These are phyloP conservation scores for Arachis hypogaea DNA, from an alignment of 306 rosid species.

Conservation along the genomic window DNA sequence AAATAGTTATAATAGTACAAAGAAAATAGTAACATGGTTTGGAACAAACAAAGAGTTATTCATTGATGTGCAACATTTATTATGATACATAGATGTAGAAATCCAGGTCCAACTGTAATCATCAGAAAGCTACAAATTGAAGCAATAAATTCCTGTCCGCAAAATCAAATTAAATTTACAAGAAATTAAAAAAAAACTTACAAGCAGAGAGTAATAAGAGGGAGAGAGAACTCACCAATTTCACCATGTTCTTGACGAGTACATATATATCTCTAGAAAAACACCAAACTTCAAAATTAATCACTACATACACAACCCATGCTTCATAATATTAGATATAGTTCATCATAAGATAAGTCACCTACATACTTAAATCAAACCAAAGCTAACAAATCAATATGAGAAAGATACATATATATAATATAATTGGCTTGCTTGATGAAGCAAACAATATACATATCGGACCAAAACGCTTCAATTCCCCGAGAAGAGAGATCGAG, in stretches of 20 bases:
- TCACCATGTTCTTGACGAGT: too few relatives aligned
- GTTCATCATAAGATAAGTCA: background rate
- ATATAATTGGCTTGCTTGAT: slow-evolving; percentile 43
- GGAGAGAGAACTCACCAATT: background rate
- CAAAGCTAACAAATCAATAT: slow-evolving; percentile 11
- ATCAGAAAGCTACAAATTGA: slow-evolving; percentile 22
- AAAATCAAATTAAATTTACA: slow-evolving; percentile 37
- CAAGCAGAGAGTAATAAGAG: slow-evolving; percentile 4
- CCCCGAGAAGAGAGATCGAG: slow-evolving; percentile 64
- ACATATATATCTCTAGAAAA: slow-evolving; percentile 19
- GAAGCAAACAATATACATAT: slow-evolving; percentile 45
- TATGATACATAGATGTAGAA: slow-evolving; percentile 44
- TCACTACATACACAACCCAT: slow-evolving; percentile 1
- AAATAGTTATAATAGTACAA: slow-evolving; percentile 24
- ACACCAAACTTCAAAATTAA: slow-evolving; percentile 21
- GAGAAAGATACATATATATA: background rate
- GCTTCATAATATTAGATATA: background rate
- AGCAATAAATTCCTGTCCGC: slow-evolving; percentile 34
- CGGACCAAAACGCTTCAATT: slow-evolving; percentile 91
- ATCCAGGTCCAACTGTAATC: slow-evolving; percentile 48
- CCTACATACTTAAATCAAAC: slow-evolving; percentile 35
- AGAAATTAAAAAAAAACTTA: slow-evolving; percentile 22
- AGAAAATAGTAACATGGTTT: slow-evolving; percentile 34
- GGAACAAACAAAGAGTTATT: slow-evolving; percentile 36
- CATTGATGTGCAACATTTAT: slow-evolving; percentile 44